Evolutionary conservation across 805 yeast species (phyloP).

Genomic region (Saturnispora ahearnii): DNA sequence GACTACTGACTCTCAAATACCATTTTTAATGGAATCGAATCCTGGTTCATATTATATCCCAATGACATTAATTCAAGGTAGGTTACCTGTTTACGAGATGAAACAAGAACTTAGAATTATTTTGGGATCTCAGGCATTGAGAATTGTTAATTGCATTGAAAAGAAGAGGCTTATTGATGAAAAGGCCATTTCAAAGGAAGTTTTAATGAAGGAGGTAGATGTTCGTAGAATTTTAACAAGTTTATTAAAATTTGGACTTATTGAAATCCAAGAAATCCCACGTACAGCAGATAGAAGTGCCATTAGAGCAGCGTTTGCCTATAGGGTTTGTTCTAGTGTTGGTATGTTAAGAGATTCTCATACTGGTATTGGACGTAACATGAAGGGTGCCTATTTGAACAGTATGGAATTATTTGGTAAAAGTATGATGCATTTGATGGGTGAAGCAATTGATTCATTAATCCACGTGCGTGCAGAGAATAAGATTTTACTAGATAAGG

Average conservation of each 20-base stretch:
- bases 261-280: constrained; percentile 91
- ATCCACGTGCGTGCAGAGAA: constrained; percentile 50
- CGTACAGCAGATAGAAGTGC: constrained; percentile 88
- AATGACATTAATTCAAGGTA: constrained; percentile 39
- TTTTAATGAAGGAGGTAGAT: constrained; percentile 67
- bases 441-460: constrained; percentile 40
- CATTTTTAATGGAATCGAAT: constrained; percentile 52
- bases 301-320: constrained; percentile 74
- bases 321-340: constrained; percentile 37
- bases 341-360: constrained; percentile 4
- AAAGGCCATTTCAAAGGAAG: constrained; percentile 64
- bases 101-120: constrained; percentile 53
- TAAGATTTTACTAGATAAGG: constrained; percentile 62
- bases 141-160: constrained; percentile 72
- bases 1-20: constrained; percentile 38
- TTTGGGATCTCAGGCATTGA: constrained; percentile 56
- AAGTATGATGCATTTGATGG: constrained; percentile 45
- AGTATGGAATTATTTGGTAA: constrained; percentile 31
- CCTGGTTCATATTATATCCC: constrained; percentile 58
- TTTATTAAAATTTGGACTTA: constrained; percentile 56
- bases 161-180: constrained; percentile 71
- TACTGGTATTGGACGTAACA: neutral
- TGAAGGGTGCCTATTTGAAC: constrained; percentile 17
- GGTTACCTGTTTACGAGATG: constrained; percentile 40
- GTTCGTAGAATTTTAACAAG: constrained; percentile 64